Evolutionary conservation across 2,329 filamentous ascomycete species (phyloP).

Genomic region (Aspergillus sp.): DNA sequence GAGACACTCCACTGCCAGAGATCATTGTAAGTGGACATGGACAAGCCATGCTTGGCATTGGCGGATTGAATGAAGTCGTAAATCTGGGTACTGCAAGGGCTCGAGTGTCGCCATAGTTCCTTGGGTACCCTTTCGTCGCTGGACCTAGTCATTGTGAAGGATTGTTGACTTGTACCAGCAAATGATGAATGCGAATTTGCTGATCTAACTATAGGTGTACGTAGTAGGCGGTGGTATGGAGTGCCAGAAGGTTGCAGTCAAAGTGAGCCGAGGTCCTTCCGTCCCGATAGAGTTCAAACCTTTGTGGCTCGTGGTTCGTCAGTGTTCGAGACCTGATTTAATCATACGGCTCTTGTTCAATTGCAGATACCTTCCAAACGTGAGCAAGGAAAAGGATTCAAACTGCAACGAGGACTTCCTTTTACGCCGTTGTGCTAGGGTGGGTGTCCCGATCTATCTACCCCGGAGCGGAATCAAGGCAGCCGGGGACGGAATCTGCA

Average conservation of each 20-base stretch:
- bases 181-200: background rate
- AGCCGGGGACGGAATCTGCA: background rate
- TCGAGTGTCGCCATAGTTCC: slow-evolving; percentile 71
- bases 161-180: background rate
- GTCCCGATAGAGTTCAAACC: background rate
- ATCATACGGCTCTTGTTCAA: background rate
- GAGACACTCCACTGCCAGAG: slow-evolving; percentile 84
- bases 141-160: slow-evolving; percentile 2
- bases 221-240: background rate
- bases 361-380: background rate
- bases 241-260: background rate
- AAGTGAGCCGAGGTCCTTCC: background rate
- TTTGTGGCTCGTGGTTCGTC: background rate
- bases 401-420: background rate
- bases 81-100: slow-evolving; percentile 69
- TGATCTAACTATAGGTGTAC: background rate
- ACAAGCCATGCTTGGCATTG: slow-evolving; percentile 66
- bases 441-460: background rate
- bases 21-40: slow-evolving; percentile 68
- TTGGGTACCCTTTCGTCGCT: slow-evolving; percentile 22
- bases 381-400: background rate
- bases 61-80: slow-evolving; percentile 70
- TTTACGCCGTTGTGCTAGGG: background rate
- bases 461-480: background rate
- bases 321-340: background rate